phyloP scores from a whole-genome alignment of 225 moss, liverwort and hornwort genomes.

The Physcomitrellopsis africana region DNA sequence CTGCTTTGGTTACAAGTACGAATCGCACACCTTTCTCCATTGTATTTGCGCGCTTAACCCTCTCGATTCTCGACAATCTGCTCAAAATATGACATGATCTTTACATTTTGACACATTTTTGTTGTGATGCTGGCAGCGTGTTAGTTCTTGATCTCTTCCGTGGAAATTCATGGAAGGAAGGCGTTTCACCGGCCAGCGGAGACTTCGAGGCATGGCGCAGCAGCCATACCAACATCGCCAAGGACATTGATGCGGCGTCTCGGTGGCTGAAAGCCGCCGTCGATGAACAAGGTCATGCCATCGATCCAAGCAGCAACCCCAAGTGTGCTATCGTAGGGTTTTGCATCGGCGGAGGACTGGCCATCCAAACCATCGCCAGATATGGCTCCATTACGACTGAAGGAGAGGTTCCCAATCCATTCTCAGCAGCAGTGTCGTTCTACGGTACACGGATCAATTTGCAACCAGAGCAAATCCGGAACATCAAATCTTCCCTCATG shows the following conservation, averaged over 20 bases:
- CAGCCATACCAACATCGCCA: slow-evolving; percentile 48
- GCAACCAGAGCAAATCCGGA: slow-evolving; percentile 29
- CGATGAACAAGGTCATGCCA: slow-evolving; percentile 15
- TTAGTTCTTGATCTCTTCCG: slow-evolving; percentile 82
- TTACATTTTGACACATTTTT: background rate
- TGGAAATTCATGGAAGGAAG: slow-evolving; percentile 65
- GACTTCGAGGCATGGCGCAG: slow-evolving; percentile 68
- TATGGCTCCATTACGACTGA: no score
- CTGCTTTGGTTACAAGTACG: slow-evolving; percentile 79
- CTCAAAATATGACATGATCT: background rate
- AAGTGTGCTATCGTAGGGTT: slow-evolving; percentile 65
- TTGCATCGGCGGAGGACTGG: slow-evolving; percentile 71
- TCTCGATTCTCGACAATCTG: background rate
- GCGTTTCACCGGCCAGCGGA: slow-evolving; percentile 35
- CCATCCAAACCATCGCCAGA: slow-evolving; percentile 66
- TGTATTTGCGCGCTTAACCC: background rate
- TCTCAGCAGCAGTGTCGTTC: slow-evolving; percentile 67
- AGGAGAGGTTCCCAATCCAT: slow-evolving; percentile 11
- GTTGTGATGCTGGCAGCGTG: slow-evolving; percentile 50
- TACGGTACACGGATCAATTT: slow-evolving; percentile 69
- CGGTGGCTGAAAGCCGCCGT: slow-evolving; percentile 50
- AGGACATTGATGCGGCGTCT: slow-evolving; percentile 63
- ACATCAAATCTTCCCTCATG: slow-evolving; percentile 69
- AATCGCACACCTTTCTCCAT: background rate
- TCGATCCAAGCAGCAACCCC: background rate